Conservation (phyloP, 2,329 filamentous ascomycete species). For the Teratosphaeria epicoccoides region DNA sequence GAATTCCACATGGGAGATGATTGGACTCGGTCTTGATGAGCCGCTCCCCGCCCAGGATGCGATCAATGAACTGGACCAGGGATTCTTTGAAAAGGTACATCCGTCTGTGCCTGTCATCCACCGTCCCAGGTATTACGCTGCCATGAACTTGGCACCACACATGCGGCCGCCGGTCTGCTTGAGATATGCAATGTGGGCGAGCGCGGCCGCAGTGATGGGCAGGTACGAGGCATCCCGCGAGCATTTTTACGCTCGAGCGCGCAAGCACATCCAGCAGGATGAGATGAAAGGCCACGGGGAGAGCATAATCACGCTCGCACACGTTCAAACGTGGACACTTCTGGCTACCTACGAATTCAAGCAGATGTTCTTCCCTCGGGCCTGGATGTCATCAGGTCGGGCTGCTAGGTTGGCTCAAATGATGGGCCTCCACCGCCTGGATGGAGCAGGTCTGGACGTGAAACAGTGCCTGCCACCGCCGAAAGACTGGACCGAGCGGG, state of each 20-base stretch:
- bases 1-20: slow-evolving; percentile 70
- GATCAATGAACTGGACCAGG: slow-evolving; percentile 75
- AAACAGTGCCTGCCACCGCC: slow-evolving; percentile 83
- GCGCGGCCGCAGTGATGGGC: slow-evolving; percentile 75
- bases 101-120: slow-evolving; percentile 82
- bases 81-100: slow-evolving; percentile 87
- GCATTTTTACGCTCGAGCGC: slow-evolving; percentile 77
- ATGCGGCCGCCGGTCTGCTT: slow-evolving; percentile 79
- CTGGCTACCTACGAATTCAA: slow-evolving; percentile 85
- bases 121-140: slow-evolving; percentile 72
- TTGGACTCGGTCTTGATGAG: slow-evolving; percentile 72
- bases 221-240: slow-evolving; percentile 71
- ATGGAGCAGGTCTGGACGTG: slow-evolving; percentile 72
- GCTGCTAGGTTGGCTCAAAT: slow-evolving; percentile 75
- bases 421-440: slow-evolving; percentile 83
- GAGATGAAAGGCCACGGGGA: slow-evolving; percentile 91
- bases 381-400: slow-evolving; percentile 84
- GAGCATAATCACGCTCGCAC: slow-evolving; percentile 71
- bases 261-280: slow-evolving; percentile 83
- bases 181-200: slow-evolving; percentile 92
- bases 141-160: slow-evolving; percentile 78
- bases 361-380: slow-evolving; percentile 92
- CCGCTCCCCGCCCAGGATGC: slow-evolving; percentile 66
- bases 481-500: slow-evolving; percentile 85
- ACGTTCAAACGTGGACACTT: slow-evolving; percentile 76